A percentile compares a stretch with the other conserved stretches of the same genome.
phyloP scores from a whole-genome alignment of 305 asterid species.

The Fraxinus platypoda region DNA sequence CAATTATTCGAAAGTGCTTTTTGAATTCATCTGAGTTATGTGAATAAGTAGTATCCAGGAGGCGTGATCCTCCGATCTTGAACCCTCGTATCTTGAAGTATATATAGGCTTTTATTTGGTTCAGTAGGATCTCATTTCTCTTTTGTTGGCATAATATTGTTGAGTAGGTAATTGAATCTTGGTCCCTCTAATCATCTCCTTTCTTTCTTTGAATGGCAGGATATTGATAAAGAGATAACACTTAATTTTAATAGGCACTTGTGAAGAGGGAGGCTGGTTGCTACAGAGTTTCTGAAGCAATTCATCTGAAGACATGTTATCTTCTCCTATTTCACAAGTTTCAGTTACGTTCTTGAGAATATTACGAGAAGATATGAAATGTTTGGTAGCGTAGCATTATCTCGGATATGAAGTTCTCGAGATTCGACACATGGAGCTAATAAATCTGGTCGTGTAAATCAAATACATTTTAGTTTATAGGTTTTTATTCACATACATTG shows the following conservation, averaged over 20 bases:
- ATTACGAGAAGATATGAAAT: background rate
- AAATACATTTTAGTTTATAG: background rate
- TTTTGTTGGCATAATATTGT: background rate
- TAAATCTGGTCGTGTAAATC: background rate
- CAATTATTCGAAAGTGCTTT: background rate
- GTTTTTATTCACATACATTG: background rate
- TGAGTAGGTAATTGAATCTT: background rate
- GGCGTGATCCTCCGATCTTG: background rate
- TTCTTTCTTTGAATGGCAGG: slow-evolving; percentile 50
- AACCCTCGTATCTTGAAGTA: background rate
- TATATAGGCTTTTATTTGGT: background rate
- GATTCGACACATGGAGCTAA: background rate
- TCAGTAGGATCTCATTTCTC: background rate
- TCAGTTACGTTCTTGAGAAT: slow-evolving; percentile 14
- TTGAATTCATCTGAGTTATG: background rate
- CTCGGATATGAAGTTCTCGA: slow-evolving; percentile 13
- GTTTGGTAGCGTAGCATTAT: slow-evolving; percentile 1
- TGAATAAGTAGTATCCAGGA: background rate
- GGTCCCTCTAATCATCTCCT: background rate
- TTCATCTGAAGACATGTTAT: slow-evolving; percentile 42
- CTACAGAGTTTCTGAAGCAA: slow-evolving; percentile 96
- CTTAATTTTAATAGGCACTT: no score
- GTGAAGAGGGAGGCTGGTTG: slow-evolving; percentile 94
- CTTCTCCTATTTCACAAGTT: background rate
- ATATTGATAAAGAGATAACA: slow-evolving; percentile 93